Conservation (phyloP, 1,139 yeast species). For the Geotrichum australiense region DNA sequence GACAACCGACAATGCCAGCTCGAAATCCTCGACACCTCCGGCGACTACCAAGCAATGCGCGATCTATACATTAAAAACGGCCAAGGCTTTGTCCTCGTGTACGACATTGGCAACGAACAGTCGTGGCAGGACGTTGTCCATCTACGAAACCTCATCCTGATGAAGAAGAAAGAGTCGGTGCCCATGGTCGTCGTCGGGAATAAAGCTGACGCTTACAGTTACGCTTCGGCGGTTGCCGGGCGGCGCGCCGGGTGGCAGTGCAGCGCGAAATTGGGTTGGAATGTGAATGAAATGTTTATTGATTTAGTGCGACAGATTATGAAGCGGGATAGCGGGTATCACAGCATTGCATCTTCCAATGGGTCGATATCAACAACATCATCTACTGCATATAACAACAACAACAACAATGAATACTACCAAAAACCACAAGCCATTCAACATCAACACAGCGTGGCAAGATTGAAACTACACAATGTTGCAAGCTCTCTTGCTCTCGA, state of each 20-base stretch:
- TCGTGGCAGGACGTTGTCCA: slow-evolving; percentile 75
- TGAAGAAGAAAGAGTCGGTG: slow-evolving; percentile 50
- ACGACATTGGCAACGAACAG: slow-evolving; percentile 76
- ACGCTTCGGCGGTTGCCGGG: background rate
- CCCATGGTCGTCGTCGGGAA: slow-evolving; percentile 42
- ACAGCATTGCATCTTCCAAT: slow-evolving; percentile 9
- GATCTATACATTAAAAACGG: slow-evolving; percentile 52
- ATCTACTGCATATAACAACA: too few relatives aligned
- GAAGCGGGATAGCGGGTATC: slow-evolving; percentile 31
- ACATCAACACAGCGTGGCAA: slow-evolving; percentile 1
- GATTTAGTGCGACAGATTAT: slow-evolving; percentile 71
- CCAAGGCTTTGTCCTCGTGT: slow-evolving; percentile 50
- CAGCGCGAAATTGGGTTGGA: slow-evolving; percentile 71
- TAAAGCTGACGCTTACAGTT: slow-evolving; percentile 51
- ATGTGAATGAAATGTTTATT: slow-evolving; percentile 82
- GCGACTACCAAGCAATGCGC: slow-evolving; percentile 48
- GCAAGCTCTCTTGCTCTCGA: slow-evolving; percentile 3
- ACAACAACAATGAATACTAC: slow-evolving; percentile 8
- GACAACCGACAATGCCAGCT: slow-evolving; percentile 37
- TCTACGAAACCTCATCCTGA: slow-evolving; percentile 81
- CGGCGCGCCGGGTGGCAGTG: background rate
- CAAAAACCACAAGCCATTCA: slow-evolving; percentile 4
- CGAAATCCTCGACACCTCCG: slow-evolving; percentile 43
- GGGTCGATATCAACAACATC: slow-evolving; percentile 8
- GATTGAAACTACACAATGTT: background rate